Conservation (phyloP, 768 basidiomycete genomes). For the Mycena sanguinolenta region DNA sequence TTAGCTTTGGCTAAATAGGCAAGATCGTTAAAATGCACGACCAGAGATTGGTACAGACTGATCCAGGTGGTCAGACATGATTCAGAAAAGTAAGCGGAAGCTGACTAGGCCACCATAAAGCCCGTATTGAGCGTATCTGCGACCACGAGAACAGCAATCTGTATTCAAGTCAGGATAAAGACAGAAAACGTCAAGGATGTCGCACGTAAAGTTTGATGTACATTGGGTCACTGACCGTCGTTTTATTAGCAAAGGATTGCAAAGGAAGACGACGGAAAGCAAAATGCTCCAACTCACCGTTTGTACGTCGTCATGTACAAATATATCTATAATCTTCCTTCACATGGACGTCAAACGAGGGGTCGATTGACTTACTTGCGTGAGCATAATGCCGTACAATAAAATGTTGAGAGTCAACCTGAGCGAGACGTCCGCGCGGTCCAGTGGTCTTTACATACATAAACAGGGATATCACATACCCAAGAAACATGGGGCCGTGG, state of each 20-base stretch:
- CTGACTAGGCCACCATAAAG: slow-evolving; percentile 45
- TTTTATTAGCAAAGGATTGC: neutral
- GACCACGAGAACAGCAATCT: slow-evolving; percentile 52
- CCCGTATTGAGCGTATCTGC: slow-evolving; percentile 55
- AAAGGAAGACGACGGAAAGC: neutral
- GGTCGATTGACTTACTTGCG: slow-evolving; percentile 17
- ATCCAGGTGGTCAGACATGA: neutral
- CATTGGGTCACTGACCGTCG: slow-evolving; percentile 28
- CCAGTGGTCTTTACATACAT: neutral
- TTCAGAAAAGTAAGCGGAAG: neutral
- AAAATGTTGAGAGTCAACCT: slow-evolving; percentile 38
- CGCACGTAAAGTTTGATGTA: slow-evolving; percentile 37
- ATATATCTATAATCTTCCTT: slow-evolving; percentile 25
- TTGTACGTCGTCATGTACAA: slow-evolving; percentile 41
- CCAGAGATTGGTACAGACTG: slow-evolving; percentile 51
- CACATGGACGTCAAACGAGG: neutral
- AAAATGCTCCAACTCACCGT: slow-evolving; percentile 18
- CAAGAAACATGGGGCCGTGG: slow-evolving; percentile 34
- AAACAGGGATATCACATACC: neutral
- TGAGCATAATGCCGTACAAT: slow-evolving; percentile 41
- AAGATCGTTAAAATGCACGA: slow-evolving; percentile 50
- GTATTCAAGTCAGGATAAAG: neutral
- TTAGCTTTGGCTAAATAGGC: slow-evolving; percentile 41
- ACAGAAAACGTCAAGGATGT: neutral
- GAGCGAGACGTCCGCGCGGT: neutral